Conservation (phyloP, 202 grass and related monocot species). For the Setaria italica region DNA sequence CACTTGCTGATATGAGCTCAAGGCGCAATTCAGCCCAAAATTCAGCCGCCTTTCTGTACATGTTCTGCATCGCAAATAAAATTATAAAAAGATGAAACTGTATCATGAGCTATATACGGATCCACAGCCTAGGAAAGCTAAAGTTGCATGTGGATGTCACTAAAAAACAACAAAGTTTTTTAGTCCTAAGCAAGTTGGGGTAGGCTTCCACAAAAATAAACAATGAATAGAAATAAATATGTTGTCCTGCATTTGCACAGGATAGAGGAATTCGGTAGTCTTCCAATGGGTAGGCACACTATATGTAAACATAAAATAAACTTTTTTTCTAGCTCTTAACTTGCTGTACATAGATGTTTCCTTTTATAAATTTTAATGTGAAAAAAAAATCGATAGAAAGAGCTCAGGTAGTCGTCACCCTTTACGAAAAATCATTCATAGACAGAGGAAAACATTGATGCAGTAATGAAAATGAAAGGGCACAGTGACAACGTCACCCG, state of each 20-base stretch:
- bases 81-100: conserved; percentile 23
- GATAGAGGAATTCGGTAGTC: not conserved
- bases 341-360: not conserved
- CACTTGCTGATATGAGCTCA: conserved; percentile 84
- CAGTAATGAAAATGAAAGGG: conserved; percentile 30
- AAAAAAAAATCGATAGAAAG: not conserved
- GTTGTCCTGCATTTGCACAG: not conserved
- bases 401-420: not conserved
- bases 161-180: not conserved
- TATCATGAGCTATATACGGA: conserved; percentile 30
- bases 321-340: not conserved
- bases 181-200: conserved; percentile 9
- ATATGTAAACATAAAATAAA: not conserved
- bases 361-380: not conserved
- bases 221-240: not conserved
- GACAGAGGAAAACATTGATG: conserved; percentile 24
- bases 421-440: conserved; percentile 16
- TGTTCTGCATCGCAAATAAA: conserved; percentile 64
- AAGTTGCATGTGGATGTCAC: not conserved
- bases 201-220: conserved; percentile 17
- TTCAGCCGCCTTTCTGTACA: conserved; percentile 85
- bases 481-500: conserved; percentile 1
- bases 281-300: not conserved
- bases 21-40: conserved; percentile 89
- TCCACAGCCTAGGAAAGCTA: not conserved